phyloP scores from a whole-genome alignment of 371 early-diverging fungal genomes.

The Lichtheimia ornata region DNA sequence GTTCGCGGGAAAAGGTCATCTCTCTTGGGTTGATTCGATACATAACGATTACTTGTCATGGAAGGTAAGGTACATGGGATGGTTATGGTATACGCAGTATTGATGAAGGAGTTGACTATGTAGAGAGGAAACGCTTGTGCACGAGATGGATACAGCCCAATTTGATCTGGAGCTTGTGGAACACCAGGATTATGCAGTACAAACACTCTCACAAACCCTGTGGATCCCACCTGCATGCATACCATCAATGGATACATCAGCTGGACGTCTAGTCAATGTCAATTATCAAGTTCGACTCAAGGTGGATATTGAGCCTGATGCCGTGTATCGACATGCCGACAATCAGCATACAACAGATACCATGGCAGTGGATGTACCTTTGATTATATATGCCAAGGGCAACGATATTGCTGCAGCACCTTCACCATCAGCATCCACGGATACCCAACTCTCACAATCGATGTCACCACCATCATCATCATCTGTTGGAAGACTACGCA shows the following conservation, averaged over 20 bases:
- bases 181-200: background rate
- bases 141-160: background rate
- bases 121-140: background rate
- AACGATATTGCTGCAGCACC: background rate
- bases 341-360: background rate
- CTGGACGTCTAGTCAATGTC: background rate
- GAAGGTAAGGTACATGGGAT: background rate
- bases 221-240: background rate
- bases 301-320: background rate
- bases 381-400: background rate
- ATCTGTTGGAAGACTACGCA: background rate
- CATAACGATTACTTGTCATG: background rate
- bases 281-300: background rate
- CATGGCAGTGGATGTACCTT: background rate
- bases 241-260: background rate
- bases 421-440: too few species aligned
- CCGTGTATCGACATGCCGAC: background rate
- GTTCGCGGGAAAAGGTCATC: constrained; percentile 1
- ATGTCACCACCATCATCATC: background rate
- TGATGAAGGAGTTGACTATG: background rate
- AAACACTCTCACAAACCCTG: background rate
- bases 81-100: too few species aligned
- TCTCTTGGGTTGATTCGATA: constrained; percentile 1
- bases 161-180: background rate
- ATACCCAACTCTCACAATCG: too few species aligned